Conservation (phyloP, 2,329 filamentous ascomycete genomes). For the Pseudogymnoascus sp. region DNA sequence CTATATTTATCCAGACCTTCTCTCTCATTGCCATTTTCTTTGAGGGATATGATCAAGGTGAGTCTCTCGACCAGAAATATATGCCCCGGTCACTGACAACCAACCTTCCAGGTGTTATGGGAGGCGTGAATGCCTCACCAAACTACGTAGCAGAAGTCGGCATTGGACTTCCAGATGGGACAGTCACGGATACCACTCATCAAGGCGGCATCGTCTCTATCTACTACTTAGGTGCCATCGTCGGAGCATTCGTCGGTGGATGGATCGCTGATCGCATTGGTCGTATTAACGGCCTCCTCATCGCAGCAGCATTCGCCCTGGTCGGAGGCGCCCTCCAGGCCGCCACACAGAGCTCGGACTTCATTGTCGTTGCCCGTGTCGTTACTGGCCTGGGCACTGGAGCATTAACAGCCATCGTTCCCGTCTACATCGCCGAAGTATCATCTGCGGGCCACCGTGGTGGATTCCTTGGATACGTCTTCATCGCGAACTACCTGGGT, state of each 20-base stretch:
- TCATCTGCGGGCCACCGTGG: slow-evolving; percentile 24
- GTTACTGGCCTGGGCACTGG: slow-evolving; percentile 28
- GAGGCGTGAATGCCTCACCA: slow-evolving; percentile 39
- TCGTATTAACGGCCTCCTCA: slow-evolving; percentile 43
- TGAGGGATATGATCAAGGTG: slow-evolving; percentile 43
- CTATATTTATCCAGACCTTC: slow-evolving; percentile 29
- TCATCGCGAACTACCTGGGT: slow-evolving; percentile 26
- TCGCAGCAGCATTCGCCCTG: slow-evolving; percentile 31
- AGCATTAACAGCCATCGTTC: slow-evolving; percentile 27
- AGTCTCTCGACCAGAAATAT: neutral
- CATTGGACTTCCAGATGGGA: slow-evolving; percentile 32
- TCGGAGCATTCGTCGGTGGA: slow-evolving; percentile 30
- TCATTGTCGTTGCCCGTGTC: slow-evolving; percentile 27
- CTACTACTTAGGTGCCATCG: slow-evolving; percentile 27
- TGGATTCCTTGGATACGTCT: slow-evolving; percentile 25
- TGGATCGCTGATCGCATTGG: slow-evolving; percentile 45
- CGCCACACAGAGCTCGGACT: slow-evolving; percentile 21
- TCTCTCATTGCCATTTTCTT: slow-evolving; percentile 30
- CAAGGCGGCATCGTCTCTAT: slow-evolving; percentile 26
- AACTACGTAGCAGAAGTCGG: slow-evolving; percentile 35
- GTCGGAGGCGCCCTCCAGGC: slow-evolving; percentile 23
- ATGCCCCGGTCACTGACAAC: neutral
- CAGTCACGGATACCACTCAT: slow-evolving; percentile 24
- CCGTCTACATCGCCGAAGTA: slow-evolving; percentile 24
- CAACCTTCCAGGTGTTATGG: slow-evolving; percentile 36